Base-by-base conservation (phyloP, 495 filamentous ascomycete species). In the Hapsidospora chrysogenum region DNA sequence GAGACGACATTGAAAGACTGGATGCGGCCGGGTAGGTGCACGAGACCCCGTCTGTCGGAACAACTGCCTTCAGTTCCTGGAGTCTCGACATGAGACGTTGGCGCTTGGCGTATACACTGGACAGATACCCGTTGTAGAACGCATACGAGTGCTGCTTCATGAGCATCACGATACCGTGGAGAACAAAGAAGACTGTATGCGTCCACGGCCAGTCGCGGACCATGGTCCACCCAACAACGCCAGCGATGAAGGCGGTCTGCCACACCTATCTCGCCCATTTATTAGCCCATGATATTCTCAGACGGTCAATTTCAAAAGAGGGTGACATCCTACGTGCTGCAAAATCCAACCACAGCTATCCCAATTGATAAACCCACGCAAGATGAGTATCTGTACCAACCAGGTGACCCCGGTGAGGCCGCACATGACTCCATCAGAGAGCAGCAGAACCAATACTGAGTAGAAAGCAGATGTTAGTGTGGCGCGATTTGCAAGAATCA, bases 141-240 rank as follows among this genome's bases (percentile, higher is more conserved):
- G 72, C 66, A 47, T 79, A 83, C 33, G 71, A 78, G 46, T 84
- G 79, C 47, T 78, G 74, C 53, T 85, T 85, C 79, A 85, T 84
- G 31, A 82, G 40, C 65, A 83, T 74, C 1, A 74, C 70, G 14
- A 81, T 44, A 11, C 65, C 68, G 44, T 85, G 79, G 30, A 85
- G 56, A 3, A 80, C 73, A 20, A 80, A 76, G 50, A 78, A 84
- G 17, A 82, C 54, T 17, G 60, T 63, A 25, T 58, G 78, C 19
- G 80, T 78, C 79, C 79, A 85, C 14, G 76, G 72, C 79, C 79
- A 85, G 29, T 80, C 71, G 3, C 75, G 58, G 45, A 71, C 60
- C 35, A 72, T 58, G 0, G 76, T 70, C 53, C 75, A 70, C 28
- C 64, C 61, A 22, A 82, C 53, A 9, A 71, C 63, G 6, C 53